phyloP scores from a whole-genome alignment of 176 grass and related monocot genomes.

The Musa schizocarpa region DNA sequence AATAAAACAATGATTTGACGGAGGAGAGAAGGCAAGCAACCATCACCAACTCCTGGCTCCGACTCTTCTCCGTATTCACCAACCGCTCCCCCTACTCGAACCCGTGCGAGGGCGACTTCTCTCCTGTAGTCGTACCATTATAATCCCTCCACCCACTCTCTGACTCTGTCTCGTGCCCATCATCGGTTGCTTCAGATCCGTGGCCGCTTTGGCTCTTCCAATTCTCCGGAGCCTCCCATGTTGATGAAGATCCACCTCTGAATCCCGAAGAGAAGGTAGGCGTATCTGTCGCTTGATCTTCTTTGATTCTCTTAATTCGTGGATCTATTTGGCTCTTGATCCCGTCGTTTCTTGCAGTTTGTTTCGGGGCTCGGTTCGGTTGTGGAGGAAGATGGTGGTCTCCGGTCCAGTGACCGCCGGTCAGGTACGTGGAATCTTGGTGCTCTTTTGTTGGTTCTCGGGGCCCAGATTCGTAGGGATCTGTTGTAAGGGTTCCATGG shows the following conservation, averaged over 20 bases:
- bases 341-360: not conserved
- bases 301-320: not conserved
- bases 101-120: not conserved
- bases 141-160: not conserved
- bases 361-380: not conserved
- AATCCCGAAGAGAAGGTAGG: not conserved
- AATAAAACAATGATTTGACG: no score
- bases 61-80: not conserved
- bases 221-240: not conserved
- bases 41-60: not conserved
- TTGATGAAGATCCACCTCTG: not conserved
- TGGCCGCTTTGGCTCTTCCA: not conserved
- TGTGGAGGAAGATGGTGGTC: constrained; percentile 5
- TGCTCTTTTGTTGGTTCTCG: not conserved
- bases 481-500: not conserved
- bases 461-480: not conserved
- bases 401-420: constrained; percentile 6
- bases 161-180: not conserved
- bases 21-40: not conserved
- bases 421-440: not conserved
- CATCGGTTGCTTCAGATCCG: not conserved
- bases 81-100: not conserved
- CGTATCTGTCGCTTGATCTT: not conserved
- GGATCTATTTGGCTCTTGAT: not conserved
- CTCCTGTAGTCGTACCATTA: not conserved